Conservation (phyloP, 2,329 filamentous ascomycete genomes). For the Botrytis galanthina region DNA sequence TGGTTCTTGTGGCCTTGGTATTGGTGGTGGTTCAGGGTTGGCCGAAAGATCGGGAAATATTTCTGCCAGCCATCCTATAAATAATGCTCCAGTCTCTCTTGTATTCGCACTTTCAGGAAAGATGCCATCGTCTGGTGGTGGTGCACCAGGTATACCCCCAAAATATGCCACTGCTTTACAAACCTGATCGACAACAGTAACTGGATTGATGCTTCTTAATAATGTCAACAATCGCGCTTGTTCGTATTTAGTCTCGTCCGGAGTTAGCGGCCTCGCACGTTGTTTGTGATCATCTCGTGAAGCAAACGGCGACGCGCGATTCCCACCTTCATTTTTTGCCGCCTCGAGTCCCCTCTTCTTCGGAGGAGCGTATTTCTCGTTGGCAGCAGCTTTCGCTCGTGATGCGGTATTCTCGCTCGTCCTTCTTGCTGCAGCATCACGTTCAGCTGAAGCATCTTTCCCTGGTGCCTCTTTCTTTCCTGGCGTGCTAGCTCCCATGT, state of each 20-base stretch:
- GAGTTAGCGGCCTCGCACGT: slow-evolving; percentile 39
- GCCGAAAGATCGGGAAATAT: slow-evolving; percentile 52
- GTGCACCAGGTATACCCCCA: slow-evolving; percentile 56
- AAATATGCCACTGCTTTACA: slow-evolving; percentile 64
- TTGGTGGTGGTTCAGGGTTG: slow-evolving; percentile 24
- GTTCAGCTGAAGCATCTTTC: slow-evolving; percentile 52
- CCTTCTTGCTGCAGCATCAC: slow-evolving; percentile 54
- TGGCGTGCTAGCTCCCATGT: slow-evolving; percentile 50
- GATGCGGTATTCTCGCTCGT: slow-evolving; percentile 61
- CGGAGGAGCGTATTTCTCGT: slow-evolving; percentile 52
- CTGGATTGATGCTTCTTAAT: slow-evolving; percentile 54
- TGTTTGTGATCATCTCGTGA: slow-evolving; percentile 34
- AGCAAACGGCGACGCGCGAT: slow-evolving; percentile 33
- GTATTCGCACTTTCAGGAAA: slow-evolving; percentile 56
- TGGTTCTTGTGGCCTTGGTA: slow-evolving; percentile 17
- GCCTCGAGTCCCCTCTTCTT: slow-evolving; percentile 36
- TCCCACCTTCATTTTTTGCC: slow-evolving; percentile 28
- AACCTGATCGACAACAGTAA: slow-evolving; percentile 59
- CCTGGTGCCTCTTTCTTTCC: slow-evolving; percentile 37
- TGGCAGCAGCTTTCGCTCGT: slow-evolving; percentile 55
- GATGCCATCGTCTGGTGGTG: slow-evolving; percentile 48
- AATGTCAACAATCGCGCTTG: slow-evolving; percentile 59
- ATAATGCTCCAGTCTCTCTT: slow-evolving; percentile 57
- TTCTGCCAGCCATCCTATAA: slow-evolving; percentile 62
- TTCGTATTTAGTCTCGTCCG: slow-evolving; percentile 55